These are phyloP conservation scores for Serendipita sp. DNA, from an alignment of 768 basidiomycete species.

Conservation along the genomic window DNA sequence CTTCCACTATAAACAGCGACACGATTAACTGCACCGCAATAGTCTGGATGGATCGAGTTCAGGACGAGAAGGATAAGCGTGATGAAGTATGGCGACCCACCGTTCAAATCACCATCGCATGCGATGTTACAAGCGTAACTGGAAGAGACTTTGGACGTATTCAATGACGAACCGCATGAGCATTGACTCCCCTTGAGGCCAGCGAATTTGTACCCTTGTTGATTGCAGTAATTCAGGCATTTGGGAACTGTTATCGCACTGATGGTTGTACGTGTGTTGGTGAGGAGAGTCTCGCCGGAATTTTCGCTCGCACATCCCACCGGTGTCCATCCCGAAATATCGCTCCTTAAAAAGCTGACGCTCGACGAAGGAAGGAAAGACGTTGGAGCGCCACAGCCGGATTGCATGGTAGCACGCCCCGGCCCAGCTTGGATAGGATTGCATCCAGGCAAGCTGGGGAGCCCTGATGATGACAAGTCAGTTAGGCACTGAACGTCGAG, in stretches of 20 bases:
- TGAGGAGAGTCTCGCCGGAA: constrained; percentile 6
- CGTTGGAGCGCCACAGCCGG: constrained; percentile 10
- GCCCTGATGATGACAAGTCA: background rate
- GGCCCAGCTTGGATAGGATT: constrained; percentile 6
- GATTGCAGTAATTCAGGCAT: constrained; percentile 13
- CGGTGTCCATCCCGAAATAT: constrained; percentile 9
- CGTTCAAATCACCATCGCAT: constrained; percentile 10
- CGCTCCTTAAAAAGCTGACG: constrained; percentile 8
- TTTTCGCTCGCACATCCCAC: constrained; percentile 10
- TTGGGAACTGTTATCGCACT: constrained; percentile 10
- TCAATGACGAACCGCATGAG: constrained; percentile 10
- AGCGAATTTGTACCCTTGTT: constrained; percentile 7
- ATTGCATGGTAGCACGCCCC: background rate
- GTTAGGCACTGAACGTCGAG: background rate
- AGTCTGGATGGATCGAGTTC: background rate
- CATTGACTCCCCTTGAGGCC: constrained; percentile 11
- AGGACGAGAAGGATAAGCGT: background rate
- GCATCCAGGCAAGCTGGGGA: constrained; percentile 3
- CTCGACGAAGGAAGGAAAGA: background rate
- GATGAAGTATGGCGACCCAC: background rate
- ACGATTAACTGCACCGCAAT: constrained; percentile 12
- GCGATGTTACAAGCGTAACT: constrained; percentile 11
- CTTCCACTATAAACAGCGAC: constrained; percentile 11
- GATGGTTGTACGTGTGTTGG: background rate
- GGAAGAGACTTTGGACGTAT: constrained; percentile 11